Conservation (phyloP, 1,284 basidiomycete genomes). For the Leccinum fuscescens region DNA sequence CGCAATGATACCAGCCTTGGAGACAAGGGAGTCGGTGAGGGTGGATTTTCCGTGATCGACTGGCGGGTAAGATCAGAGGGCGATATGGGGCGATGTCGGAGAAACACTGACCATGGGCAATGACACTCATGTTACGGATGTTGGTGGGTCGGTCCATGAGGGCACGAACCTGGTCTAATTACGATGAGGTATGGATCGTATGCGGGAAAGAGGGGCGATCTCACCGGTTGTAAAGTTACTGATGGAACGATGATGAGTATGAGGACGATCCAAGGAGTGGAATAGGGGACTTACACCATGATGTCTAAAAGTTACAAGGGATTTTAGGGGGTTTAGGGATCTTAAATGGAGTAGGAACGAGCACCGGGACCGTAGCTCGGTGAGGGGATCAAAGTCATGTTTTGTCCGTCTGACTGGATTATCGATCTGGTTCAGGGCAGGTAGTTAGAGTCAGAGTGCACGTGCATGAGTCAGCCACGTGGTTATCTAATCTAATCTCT, state of each 20-base stretch:
- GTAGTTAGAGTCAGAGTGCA: conserved; percentile 10
- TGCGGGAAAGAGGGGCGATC: conserved; percentile 25
- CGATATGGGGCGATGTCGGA: conserved; percentile 9
- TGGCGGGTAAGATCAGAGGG: conserved; percentile 34
- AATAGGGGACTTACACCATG: conserved; percentile 69
- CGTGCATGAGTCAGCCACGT: conserved; percentile 14
- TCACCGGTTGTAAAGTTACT: conserved; percentile 87
- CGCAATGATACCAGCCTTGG: conserved; percentile 99
- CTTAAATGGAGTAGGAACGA: conserved; percentile 10
- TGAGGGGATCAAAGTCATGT: conserved; percentile 11
- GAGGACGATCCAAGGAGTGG: conserved; percentile 12
- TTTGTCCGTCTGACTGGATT: conserved; percentile 18
- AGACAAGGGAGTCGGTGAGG: conserved; percentile 97
- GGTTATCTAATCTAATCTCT: conserved; percentile 4
- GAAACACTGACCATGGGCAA: conserved; percentile 76
- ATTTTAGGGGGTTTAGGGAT: background rate
- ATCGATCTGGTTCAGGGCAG: conserved; percentile 38
- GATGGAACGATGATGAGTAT: conserved; percentile 38
- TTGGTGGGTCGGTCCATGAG: conserved; percentile 92
- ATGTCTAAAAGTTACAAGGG: conserved; percentile 43
- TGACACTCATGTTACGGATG: conserved; percentile 99
- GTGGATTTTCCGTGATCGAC: conserved; percentile 99
- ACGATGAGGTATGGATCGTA: conserved; percentile 13
- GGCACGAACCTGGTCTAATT: conserved; percentile 79
- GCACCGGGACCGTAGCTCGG: conserved; percentile 18